Percentiles rank a stretch among this genome's conserved stretches.
Evolutionary conservation across 768 basidiomycete genomes (phyloP).

Genomic region (Suillus clintonianus): DNA sequence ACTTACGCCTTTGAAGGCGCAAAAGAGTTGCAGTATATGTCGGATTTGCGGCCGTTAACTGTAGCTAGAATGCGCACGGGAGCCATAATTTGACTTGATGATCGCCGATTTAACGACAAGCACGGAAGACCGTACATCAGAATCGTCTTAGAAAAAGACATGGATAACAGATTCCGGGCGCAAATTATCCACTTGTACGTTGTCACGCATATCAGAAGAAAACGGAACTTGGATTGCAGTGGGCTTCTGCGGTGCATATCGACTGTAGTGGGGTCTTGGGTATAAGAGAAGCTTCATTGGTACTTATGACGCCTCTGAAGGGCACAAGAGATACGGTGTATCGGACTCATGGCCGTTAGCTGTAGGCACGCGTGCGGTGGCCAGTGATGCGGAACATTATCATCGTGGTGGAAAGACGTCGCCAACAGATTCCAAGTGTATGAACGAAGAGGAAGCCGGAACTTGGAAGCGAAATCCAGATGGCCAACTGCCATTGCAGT

Average conservation of each 20-base stretch:
- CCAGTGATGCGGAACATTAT: background rate
- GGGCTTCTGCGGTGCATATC: background rate
- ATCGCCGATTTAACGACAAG: background rate
- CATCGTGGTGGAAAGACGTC: background rate
- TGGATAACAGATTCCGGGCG: background rate
- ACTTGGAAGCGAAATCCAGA: background rate
- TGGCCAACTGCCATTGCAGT: background rate
- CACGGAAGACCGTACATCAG: background rate
- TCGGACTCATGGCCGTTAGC: background rate
- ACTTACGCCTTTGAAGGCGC: background rate
- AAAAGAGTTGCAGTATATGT: background rate
- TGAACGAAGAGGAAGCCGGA: background rate
- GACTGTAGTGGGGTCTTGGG: background rate
- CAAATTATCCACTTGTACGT: background rate
- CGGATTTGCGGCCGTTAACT: background rate
- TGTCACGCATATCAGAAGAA: background rate
- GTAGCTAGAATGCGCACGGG: background rate
- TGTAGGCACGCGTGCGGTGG: background rate
- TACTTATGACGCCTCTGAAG: background rate
- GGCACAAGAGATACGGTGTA: background rate
- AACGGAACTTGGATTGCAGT: background rate
- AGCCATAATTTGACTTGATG: background rate
- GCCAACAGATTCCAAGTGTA: background rate
- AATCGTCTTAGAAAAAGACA: background rate
- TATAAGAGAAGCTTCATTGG: background rate